These are phyloP conservation scores for Trametes cinnabarina DNA, from an alignment of 768 basidiomycete species.

Conservation along the genomic window DNA sequence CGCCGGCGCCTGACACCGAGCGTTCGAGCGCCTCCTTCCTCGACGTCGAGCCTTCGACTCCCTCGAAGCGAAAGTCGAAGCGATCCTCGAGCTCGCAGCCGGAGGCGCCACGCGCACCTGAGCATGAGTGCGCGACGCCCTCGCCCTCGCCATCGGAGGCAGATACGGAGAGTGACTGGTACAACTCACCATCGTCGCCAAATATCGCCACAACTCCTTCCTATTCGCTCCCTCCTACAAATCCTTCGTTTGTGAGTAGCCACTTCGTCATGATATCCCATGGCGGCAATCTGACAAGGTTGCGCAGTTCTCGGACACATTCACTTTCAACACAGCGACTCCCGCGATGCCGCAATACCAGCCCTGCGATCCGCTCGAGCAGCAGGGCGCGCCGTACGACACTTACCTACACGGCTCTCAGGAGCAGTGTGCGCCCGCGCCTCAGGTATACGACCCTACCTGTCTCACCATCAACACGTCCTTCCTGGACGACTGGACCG, in stretches of 20 bases:
- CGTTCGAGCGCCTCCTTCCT: conserved; percentile 24
- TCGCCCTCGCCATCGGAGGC: conserved; percentile 11
- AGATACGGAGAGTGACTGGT: conserved; percentile 23
- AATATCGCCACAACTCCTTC: conserved; percentile 14
- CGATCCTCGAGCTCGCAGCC: conserved; percentile 31
- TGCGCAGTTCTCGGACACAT: conserved; percentile 28
- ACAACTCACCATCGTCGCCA: conserved; percentile 26
- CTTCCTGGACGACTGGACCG: conserved; percentile 21
- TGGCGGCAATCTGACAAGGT: not conserved
- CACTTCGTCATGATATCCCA: not conserved
- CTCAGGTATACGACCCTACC: conserved; percentile 8
- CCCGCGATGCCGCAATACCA: conserved; percentile 14
- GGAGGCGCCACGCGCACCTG: conserved; percentile 13
- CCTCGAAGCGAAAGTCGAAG: conserved; percentile 16
- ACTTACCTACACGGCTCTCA: conserved; percentile 11
- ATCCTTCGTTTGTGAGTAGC: conserved; percentile 29
- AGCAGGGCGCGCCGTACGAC: conserved; percentile 22
- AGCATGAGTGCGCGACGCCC: conserved; percentile 14
- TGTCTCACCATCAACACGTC: conserved; percentile 23
- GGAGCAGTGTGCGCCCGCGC: conserved; percentile 10
- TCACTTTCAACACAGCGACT: conserved; percentile 26
- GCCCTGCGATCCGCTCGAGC: conserved; percentile 23
- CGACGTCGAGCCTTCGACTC: conserved; percentile 10
- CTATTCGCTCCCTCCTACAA: conserved; percentile 21
- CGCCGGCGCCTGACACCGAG: conserved; percentile 29